Base-by-base conservation (phyloP, 2,329 filamentous ascomycete species). In the Fusarium caatingaense region DNA sequence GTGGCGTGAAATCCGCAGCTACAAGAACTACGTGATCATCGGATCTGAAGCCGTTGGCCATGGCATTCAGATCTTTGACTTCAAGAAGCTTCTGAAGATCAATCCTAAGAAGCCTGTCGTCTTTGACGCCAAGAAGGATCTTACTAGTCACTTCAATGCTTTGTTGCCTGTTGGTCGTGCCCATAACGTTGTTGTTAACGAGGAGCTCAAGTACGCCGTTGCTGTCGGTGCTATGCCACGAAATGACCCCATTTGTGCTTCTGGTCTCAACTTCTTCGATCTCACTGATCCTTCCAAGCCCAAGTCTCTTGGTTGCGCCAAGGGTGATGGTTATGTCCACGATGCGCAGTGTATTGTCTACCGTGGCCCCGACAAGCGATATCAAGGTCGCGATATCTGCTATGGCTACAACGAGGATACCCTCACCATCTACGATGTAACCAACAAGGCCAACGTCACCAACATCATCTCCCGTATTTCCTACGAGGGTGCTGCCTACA, bases 41-140 rank as follows among this genome's bases (percentile, higher is more conserved):
- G 81, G 82, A 27, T 80, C 80, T 21, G 82, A 83, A 68, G 84
- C 86, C 2, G 72, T 75, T 9, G 76, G 78, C 42, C 88, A 90
- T 68, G 86, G 86, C 23, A 82, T 91, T n/a, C 88, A 91, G 76
- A 85, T 91, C 74, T 91, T 91, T 61, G 88, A 91, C 70, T 82
- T 89, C 80, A 85, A 80, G 68, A 88, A 79, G 78, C 80, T 88
- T 6, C 74, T 84, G n/a, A 77, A 77, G 16, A 75, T 87, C 47
- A 77, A 85, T 71, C 80, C 83, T 0, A 73, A 80, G 8, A 78
- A 76, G 18, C 81, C 77, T 32, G 74, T 73, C 57, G 71, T 67
- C n/a, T 83, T 81, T 48, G 73, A 72, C 69, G 76, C 74, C 13
- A 71, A 74, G 45, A 72, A 67, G 8, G 81, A 82, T 16, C 73